These are phyloP conservation scores for Gastrolobium bilobum DNA, from an alignment of 306 rosid genomes.

Conservation along the genomic window DNA sequence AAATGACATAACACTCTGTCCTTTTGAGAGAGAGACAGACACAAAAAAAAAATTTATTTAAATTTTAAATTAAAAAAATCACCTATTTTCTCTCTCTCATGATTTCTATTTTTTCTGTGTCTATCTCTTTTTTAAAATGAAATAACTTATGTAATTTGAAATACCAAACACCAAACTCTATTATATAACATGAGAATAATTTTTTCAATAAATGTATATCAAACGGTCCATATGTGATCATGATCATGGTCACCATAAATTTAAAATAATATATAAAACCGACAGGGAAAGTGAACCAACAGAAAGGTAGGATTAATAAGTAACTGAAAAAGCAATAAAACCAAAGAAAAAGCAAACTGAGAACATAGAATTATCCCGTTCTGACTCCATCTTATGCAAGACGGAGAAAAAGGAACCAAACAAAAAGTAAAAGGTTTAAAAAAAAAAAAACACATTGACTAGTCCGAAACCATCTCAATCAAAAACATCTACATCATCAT, in stretches of 20 bases:
- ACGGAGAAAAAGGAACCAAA: constrained; percentile 55
- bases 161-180: too few relatives aligned
- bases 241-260: constrained; percentile 16
- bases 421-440: constrained; percentile 47
- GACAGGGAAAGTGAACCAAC: constrained; percentile 45
- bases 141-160: too few relatives aligned
- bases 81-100: too few relatives aligned
- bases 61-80: too few relatives aligned
- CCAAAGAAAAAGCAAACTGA: constrained; percentile 55
- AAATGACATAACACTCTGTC: too few relatives aligned
- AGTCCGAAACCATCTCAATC: constrained; percentile 60
- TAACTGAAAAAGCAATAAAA: constrained; percentile 51
- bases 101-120: too few relatives aligned
- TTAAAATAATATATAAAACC: background rate
- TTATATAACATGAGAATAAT: too few relatives aligned
- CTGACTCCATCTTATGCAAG: constrained; percentile 61
- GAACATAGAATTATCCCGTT: constrained; percentile 68
- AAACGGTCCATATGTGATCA: constrained; percentile 25
- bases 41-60: too few relatives aligned
- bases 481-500: constrained; percentile 59
- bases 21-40: too few relatives aligned
- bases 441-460: constrained; percentile 41
- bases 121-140: too few relatives aligned
- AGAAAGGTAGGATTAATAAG: constrained; percentile 49
- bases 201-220: background rate